phyloP scores from a whole-genome alignment of 148 eudicot genomes.

The Vaccinium darrowii region DNA sequence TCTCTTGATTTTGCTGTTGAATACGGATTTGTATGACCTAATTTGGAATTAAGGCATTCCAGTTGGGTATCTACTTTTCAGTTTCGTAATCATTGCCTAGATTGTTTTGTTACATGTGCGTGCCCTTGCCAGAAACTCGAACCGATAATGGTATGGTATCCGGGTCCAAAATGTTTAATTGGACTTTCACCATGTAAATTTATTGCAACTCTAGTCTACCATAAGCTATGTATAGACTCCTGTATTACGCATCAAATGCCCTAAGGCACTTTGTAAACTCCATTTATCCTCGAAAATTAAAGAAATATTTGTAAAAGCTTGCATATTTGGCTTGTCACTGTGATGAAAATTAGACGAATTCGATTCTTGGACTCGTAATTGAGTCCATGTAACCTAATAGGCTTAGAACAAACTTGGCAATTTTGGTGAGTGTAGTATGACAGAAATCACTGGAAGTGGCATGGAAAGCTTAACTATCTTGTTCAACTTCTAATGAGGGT shows the following conservation, averaged over 20 bases:
- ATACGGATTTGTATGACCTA: not conserved
- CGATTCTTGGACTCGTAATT: not conserved
- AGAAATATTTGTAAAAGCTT: not conserved
- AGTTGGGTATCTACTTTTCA: conserved; percentile 6
- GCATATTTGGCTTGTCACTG: not conserved
- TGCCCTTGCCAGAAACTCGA: not conserved
- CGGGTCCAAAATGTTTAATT: not conserved
- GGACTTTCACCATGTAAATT: not conserved
- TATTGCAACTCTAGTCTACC: not conserved
- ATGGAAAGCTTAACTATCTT: not conserved
- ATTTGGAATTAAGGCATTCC: conserved; percentile 10
- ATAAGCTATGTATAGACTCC: not conserved
- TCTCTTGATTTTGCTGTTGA: not conserved
- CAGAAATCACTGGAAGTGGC: not conserved
- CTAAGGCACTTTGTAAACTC: not conserved
- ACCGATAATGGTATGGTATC: not conserved
- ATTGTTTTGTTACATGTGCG: not conserved
- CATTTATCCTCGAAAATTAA: not conserved
- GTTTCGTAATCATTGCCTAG: not conserved
- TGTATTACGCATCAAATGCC: too few species aligned
- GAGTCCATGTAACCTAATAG: not conserved
- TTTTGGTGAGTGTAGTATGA: conserved; percentile 1
- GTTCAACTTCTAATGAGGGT: not conserved
- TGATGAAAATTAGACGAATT: not conserved
- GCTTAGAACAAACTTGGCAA: not conserved